Percentiles rank a stretch among this genome's conserved stretches.
phyloP scores from a whole-genome alignment of 225 moss, liverwort and hornwort genomes.

The Sphagnum contortum region DNA sequence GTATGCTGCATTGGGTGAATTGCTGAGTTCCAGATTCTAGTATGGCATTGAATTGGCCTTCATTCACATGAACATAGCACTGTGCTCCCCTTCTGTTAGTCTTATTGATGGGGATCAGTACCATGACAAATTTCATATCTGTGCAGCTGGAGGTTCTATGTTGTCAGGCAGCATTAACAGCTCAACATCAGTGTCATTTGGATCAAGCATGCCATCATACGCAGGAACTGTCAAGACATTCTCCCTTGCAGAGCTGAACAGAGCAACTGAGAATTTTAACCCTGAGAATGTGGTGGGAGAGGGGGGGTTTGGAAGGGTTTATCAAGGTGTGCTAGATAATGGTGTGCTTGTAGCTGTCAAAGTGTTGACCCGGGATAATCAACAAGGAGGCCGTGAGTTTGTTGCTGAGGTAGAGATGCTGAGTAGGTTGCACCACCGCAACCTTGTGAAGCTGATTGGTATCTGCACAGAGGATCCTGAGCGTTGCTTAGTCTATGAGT shows the following conservation, averaged over 20 bases:
- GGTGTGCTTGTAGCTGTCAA: constrained; percentile 35
- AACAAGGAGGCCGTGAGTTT: constrained; percentile 22
- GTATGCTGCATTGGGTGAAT: neutral
- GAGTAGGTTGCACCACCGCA: constrained; percentile 35
- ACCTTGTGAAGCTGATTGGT: constrained; percentile 32
- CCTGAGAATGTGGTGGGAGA: constrained; percentile 33
- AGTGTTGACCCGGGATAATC: constrained; percentile 16
- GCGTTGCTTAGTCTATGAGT: constrained; percentile 34
- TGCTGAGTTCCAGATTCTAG: too few species aligned
- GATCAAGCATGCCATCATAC: constrained; percentile 30
- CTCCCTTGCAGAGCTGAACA: constrained; percentile 20
- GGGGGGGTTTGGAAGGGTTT: constrained; percentile 47
- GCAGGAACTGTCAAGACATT: constrained; percentile 32
- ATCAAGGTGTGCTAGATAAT: constrained; percentile 31
- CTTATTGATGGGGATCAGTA: too few species aligned
- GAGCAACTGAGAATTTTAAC: constrained; percentile 31
- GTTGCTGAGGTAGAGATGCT: constrained; percentile 36
- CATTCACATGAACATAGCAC: neutral
- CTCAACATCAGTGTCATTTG: constrained; percentile 28
- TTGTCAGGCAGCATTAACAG: constrained; percentile 16
- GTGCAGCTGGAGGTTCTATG: constrained; percentile 15
- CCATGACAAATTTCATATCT: too few species aligned
- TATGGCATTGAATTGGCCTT: neutral
- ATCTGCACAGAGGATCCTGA: constrained; percentile 26
- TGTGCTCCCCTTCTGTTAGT: neutral